A percentile compares a stretch with the other conserved stretches of the same genome.
Conservation (phyloP, 2,329 filamentous ascomycete species). For the Penicillium digitatum region DNA sequence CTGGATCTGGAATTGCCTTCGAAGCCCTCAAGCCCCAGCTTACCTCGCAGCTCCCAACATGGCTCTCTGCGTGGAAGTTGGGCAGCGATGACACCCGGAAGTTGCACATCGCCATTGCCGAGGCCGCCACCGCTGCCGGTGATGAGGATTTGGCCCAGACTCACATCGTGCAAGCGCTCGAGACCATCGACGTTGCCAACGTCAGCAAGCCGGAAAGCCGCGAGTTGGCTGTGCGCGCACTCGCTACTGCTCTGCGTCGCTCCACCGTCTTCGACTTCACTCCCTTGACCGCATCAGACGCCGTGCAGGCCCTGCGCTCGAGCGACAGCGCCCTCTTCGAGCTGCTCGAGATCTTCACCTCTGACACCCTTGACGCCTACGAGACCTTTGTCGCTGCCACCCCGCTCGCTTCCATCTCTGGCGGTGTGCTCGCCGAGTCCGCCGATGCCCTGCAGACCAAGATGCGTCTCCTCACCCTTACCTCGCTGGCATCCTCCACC, state of each 20-base stretch:
- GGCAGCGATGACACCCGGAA: slow-evolving; percentile 79
- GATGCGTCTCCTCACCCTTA: slow-evolving; percentile 91
- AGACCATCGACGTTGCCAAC: slow-evolving; percentile 64
- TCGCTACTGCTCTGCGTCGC: slow-evolving; percentile 64
- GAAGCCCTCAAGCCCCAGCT: slow-evolving; percentile 80
- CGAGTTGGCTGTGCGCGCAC: slow-evolving; percentile 59
- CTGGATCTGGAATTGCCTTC: slow-evolving; percentile 68
- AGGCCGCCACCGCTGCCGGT: slow-evolving; percentile 72
- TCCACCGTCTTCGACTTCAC: slow-evolving; percentile 69
- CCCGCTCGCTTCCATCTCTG: slow-evolving; percentile 60
- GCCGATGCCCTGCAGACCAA: slow-evolving; percentile 82
- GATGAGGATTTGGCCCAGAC: slow-evolving; percentile 73
- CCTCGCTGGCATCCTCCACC: slow-evolving; percentile 78
- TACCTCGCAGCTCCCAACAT: slow-evolving; percentile 68
- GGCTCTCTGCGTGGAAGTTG: slow-evolving; percentile 79
- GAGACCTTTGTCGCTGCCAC: slow-evolving; percentile 78
- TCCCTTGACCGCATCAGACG: slow-evolving; percentile 65
- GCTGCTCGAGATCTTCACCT: slow-evolving; percentile 90
- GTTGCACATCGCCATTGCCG: slow-evolving; percentile 76
- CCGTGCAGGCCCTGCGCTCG: slow-evolving; percentile 80
- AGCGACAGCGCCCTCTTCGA: slow-evolving; percentile 83
- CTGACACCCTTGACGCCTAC: slow-evolving; percentile 92
- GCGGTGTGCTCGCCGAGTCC: slow-evolving; percentile 74
- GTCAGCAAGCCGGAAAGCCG: slow-evolving; percentile 53
- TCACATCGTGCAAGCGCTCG: slow-evolving; percentile 71